Conservation (phyloP, 164 flowering plant species). For the Cinnamomum micranthum region DNA sequence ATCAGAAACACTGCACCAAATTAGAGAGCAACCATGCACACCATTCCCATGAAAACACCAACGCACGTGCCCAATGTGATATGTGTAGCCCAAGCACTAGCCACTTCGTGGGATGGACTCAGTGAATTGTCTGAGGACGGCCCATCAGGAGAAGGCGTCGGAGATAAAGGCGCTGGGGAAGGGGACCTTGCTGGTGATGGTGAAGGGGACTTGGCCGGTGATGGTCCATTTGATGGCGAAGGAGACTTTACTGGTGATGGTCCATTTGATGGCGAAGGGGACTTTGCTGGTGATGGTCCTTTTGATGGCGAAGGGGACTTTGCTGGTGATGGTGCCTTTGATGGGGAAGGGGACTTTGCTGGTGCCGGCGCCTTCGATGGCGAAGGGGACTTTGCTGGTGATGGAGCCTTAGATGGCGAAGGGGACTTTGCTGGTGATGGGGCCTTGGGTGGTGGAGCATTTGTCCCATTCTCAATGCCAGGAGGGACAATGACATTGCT, state of each 20-base stretch:
- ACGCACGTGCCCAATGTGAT: not conserved
- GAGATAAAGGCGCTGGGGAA: not conserved
- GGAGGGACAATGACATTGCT: conserved; percentile 31
- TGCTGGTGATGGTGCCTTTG: too few relatives aligned
- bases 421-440: not conserved
- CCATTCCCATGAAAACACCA: not conserved
- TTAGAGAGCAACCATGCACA: conserved; percentile 1
- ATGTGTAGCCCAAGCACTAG: not conserved
- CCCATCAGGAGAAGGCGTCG: not conserved
- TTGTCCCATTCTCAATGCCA: conserved; percentile 26
- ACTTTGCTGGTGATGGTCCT: too few relatives aligned
- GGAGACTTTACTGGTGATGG: too few relatives aligned
- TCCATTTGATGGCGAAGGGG: too few relatives aligned
- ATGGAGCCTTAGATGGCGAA: not conserved
- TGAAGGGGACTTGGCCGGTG: too few relatives aligned
- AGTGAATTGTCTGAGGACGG: not conserved
- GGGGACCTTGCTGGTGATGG: too few relatives aligned
- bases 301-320: too few relatives aligned
- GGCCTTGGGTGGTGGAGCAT: not conserved
- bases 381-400: not conserved
- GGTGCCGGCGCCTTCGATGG: not conserved
- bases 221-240: too few relatives aligned
- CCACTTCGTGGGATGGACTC: not conserved
- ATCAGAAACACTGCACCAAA: not conserved
- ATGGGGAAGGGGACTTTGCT: too few relatives aligned